phyloP scores from a whole-genome alignment of 345 rosid species.

The thale cress (Arabidopsis thaliana) region DNA sequence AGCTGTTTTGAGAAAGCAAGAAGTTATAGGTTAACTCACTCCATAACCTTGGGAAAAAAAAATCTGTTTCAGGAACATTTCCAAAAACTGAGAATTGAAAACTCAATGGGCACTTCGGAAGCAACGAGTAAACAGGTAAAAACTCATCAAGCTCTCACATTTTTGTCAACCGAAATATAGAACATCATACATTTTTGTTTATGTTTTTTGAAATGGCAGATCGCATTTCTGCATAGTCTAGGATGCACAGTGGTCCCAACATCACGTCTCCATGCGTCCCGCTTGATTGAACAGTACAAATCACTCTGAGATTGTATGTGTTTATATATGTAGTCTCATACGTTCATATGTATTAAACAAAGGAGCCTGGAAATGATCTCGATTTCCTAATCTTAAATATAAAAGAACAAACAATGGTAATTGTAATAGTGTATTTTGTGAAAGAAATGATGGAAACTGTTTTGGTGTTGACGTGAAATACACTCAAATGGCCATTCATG shows the following conservation, averaged over 20 bases:
- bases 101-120: slow-evolving; percentile 78
- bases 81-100: slow-evolving; percentile 81
- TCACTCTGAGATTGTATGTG: slow-evolving; percentile 55
- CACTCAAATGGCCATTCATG: background rate
- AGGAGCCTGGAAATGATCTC: slow-evolving; percentile 12
- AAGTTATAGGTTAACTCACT: background rate
- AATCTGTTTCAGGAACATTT: slow-evolving; percentile 70
- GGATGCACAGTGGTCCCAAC: slow-evolving; percentile 83
- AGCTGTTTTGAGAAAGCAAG: slow-evolving; percentile 21
- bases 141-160: background rate
- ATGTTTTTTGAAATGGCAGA: slow-evolving; percentile 48
- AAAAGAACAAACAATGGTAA: background rate
- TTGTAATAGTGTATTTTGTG: background rate
- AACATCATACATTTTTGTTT: background rate
- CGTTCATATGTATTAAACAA: background rate
- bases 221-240: slow-evolving; percentile 71
- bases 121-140: slow-evolving; percentile 89
- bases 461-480: background rate
- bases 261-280: slow-evolving; percentile 93
- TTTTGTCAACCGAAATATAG: background rate
- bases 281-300: slow-evolving; percentile 88
- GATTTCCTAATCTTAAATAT: slow-evolving; percentile 22
- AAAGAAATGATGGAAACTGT: background rate
- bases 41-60: background rate
- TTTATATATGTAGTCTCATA: background rate